These are phyloP conservation scores for Aspergillus costaricaensis DNA, from an alignment of 2,329 filamentous ascomycete species.

Conservation along the genomic window DNA sequence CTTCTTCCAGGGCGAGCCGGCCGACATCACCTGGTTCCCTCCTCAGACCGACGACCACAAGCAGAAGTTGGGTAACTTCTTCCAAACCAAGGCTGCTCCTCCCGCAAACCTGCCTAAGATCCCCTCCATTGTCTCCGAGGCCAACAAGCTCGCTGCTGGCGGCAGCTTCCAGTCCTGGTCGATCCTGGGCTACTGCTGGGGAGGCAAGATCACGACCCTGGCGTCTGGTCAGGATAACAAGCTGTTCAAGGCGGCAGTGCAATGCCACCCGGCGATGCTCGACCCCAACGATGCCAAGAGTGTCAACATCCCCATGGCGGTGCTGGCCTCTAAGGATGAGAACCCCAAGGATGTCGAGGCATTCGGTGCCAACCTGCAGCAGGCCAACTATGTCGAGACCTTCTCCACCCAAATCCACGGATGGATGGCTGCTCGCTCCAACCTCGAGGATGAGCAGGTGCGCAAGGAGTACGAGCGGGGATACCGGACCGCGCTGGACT, in stretches of 20 bases:
- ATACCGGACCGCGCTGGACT: conserved; percentile 44
- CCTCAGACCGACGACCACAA: conserved; percentile 62
- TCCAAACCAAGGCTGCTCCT: conserved; percentile 58
- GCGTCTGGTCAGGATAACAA: conserved; percentile 52
- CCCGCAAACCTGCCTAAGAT: conserved; percentile 59
- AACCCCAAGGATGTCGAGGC: conserved; percentile 49
- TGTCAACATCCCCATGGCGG: conserved; percentile 58
- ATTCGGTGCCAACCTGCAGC: conserved; percentile 42
- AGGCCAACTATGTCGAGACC: conserved; percentile 47
- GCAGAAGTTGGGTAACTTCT: conserved; percentile 61
- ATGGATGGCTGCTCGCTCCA: conserved; percentile 49
- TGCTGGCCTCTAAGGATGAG: conserved; percentile 62
- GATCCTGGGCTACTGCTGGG: conserved; percentile 64
- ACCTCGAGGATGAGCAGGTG: conserved; percentile 43
- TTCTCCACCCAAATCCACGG: conserved; percentile 49
- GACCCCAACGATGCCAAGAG: conserved; percentile 59
- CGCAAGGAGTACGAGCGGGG: conserved; percentile 48
- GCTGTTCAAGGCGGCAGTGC: conserved; percentile 59
- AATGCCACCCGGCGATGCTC: conserved; percentile 63
- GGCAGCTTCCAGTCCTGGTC: conserved; percentile 57
- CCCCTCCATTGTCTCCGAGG: conserved; percentile 56
- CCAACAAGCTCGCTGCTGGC: conserved; percentile 49
- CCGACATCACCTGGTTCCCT: conserved; percentile 62
- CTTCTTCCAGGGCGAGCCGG: conserved; percentile 79
- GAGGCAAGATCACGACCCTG: conserved; percentile 59